Percentiles rank a stretch among this genome's conserved stretches.
Conservation (phyloP, 805 yeast genomes). For the Maudiozyma bulderi region DNA sequence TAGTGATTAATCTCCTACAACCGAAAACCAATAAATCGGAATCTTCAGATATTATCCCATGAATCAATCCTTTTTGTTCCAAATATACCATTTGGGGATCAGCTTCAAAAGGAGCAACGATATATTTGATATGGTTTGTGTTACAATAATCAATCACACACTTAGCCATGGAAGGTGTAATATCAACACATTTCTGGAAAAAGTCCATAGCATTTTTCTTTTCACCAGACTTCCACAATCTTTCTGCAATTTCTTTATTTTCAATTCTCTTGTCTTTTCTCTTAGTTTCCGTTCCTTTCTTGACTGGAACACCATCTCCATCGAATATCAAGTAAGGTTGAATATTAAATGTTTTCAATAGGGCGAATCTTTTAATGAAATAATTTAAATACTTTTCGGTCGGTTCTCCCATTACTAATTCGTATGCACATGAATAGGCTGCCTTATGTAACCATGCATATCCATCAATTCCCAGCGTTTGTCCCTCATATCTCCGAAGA, state of each 20-base stretch:
- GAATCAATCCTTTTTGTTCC: conserved; percentile 62
- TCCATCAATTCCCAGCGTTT: conserved; percentile 84
- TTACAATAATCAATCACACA: conserved; percentile 67
- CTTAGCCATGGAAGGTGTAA: conserved; percentile 87
- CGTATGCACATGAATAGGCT: conserved; percentile 72
- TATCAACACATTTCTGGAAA: conserved; percentile 72
- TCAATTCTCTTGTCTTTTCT: conserved; percentile 48
- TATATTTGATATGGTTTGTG: conserved; percentile 45
- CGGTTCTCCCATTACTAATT: conserved; percentile 59
- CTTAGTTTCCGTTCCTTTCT: conserved; percentile 59
- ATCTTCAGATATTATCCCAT: conserved; percentile 88
- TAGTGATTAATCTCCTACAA: conserved; percentile 63
- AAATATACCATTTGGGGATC: conserved; percentile 93
- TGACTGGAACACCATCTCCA: conserved; percentile 79
- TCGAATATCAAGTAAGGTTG: conserved; percentile 87
- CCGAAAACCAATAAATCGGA: conserved; percentile 91
- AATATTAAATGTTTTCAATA: conserved; percentile 58
- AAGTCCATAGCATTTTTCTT: conserved; percentile 52
- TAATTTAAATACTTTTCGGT: conserved; percentile 66
- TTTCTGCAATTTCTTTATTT: conserved; percentile 49
- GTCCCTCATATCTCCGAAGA: conserved; percentile 55
- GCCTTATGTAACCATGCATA: conserved; percentile 95
- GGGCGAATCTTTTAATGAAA: conserved; percentile 53
- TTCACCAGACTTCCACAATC: conserved; percentile 44
- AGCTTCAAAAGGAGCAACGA: conserved; percentile 98